Base-by-base conservation (phyloP, 1,139 yeast species). In the Suhomyces choctaworum region DNA sequence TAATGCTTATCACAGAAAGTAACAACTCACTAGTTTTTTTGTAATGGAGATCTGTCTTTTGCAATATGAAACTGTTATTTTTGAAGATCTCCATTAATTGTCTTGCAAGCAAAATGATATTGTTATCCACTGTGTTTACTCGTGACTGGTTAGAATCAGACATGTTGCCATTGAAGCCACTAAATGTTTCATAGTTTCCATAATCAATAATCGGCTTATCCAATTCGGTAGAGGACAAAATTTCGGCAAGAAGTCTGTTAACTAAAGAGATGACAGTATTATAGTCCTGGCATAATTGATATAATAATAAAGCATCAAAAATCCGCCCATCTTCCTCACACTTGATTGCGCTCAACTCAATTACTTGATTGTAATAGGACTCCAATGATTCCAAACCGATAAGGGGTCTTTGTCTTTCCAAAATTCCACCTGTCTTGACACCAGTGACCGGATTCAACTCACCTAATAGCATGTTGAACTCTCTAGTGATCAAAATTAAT, bases 271-370 rank as follows among this genome's bases (percentile, higher is more conserved):
- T 76, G n/a, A 88, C 97, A 19, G 87, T 82, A 54, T 86, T 86
- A 58, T 83, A 85, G 51, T 90, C 96, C 60, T 87, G 94, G 36
- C 96, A 79, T 44, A 90, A 73, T 63, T 90, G 96, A 56, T 87
- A 92, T 39, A 92, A 70, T 37, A 87, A 66, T 39, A 94, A 76
- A 8, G 97, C 88, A 56, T 94, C 97, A 43, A 85, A 79, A 4
- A 82, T 73, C 51, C 96, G 75, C 3, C 97, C 97, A 55, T 89
- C 97, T 48, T 88, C 95, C 53, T 87, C 94, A 20, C 97, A 95
- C 48, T 79, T 80, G 34, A 74, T 71, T 2, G 97, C 97, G 17
- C 96, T 89, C 41, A 79, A 80, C 52, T 85, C 95, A 5, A 95
- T 80, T 29, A 92, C 88, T 40, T 78, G 78, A 33, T 53, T 60